Percentiles rank a stretch among this genome's conserved stretches.
Conservation (phyloP, 345 rosid species). For the Cardamine occulta region DNA sequence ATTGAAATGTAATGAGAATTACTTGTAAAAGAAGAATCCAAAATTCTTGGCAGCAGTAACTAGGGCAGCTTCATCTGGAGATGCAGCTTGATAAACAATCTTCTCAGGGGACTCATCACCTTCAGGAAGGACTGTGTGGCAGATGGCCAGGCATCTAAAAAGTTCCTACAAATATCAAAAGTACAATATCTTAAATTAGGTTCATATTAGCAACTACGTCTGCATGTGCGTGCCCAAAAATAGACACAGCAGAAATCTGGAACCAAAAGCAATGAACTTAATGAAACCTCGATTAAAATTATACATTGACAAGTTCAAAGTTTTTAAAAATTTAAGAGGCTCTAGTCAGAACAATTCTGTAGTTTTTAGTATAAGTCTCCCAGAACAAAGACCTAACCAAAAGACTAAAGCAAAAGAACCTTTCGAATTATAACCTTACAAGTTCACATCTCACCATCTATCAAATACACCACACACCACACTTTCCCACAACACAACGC, state of each 20-base stretch:
- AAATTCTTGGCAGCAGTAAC: constrained; percentile 97
- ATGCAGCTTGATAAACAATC: constrained; percentile 96
- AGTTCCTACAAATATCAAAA: constrained; percentile 68
- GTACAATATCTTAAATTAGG: constrained; percentile 11
- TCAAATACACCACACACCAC: background rate
- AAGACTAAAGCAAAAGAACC: background rate
- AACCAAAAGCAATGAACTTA: constrained; percentile 18
- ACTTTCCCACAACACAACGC: constrained; percentile 9
- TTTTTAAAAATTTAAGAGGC: background rate
- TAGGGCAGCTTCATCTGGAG: constrained; percentile 99
- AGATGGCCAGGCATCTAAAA: constrained; percentile 97
- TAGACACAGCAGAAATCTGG: constrained; percentile 9
- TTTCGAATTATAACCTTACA: constrained; percentile 22
- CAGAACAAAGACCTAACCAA: constrained; percentile 20
- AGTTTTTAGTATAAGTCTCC: constrained; percentile 23
- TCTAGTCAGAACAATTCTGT: constrained; percentile 4
- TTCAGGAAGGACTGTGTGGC: constrained; percentile 99
- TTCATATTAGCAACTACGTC: constrained; percentile 12
- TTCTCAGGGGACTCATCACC: constrained; percentile 96
- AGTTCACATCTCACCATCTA: constrained; percentile 10
- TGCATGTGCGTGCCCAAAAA: background rate
- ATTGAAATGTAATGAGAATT: constrained; percentile 16
- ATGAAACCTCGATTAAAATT: background rate
- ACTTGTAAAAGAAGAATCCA: constrained; percentile 98
- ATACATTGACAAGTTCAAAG: background rate